These are phyloP conservation scores for Capsicum pubescens DNA, from an alignment of 257 asterid genomes.

Conservation along the genomic window DNA sequence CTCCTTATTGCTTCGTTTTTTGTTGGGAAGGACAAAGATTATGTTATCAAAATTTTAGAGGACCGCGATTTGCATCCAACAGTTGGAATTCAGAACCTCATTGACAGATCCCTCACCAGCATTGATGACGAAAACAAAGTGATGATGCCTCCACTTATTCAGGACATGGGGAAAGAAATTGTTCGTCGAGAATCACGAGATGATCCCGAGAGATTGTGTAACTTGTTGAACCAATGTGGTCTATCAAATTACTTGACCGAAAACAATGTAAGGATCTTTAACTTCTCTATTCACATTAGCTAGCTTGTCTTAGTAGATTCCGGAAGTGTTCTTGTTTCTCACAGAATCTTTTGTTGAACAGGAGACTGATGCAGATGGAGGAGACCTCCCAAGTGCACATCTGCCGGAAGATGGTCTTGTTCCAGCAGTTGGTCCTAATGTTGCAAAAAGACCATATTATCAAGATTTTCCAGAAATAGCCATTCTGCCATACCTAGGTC, in stretches of 20 bases:
- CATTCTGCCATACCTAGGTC: slow-evolving; percentile 22
- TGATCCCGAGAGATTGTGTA: slow-evolving; percentile 29
- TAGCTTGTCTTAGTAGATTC: background rate
- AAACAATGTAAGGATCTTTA: slow-evolving; percentile 17
- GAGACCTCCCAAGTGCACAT: background rate
- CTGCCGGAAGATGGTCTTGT: slow-evolving; percentile 9
- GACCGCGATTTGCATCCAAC: slow-evolving; percentile 28
- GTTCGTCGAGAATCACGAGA: slow-evolving; percentile 29
- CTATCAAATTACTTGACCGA: slow-evolving; percentile 12
- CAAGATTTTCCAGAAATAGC: slow-evolving; percentile 27
- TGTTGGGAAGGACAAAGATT: slow-evolving; percentile 33
- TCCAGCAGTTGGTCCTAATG: background rate
- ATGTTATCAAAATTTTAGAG: background rate
- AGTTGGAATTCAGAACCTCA: slow-evolving; percentile 34
- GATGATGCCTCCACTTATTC: slow-evolving; percentile 27
- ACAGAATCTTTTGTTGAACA: background rate
- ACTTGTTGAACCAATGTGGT: slow-evolving; percentile 18
- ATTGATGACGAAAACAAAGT: slow-evolving; percentile 23
- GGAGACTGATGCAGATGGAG: slow-evolving; percentile 9
- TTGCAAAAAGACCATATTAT: slow-evolving; percentile 26
- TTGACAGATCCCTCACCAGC: slow-evolving; percentile 30
- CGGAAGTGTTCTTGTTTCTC: slow-evolving; percentile 18
- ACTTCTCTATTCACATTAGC: background rate
- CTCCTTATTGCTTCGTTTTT: slow-evolving; percentile 25
- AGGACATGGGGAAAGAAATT: slow-evolving; percentile 33